phyloP scores from a whole-genome alignment of 2,329 filamentous ascomycete species.

The Hortaea werneckii region DNA sequence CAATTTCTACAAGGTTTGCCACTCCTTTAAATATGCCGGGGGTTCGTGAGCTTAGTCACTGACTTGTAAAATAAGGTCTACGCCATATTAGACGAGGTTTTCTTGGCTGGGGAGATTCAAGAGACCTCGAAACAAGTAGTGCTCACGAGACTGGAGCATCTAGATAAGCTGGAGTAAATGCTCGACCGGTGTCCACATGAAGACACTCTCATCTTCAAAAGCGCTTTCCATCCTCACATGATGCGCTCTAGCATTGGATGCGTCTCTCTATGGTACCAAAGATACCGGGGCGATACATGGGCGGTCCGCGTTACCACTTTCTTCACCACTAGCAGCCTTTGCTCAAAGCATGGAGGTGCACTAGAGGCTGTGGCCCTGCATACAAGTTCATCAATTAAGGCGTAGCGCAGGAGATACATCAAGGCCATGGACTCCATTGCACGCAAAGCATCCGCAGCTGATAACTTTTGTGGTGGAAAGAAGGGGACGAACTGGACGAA shows the following conservation, averaged over 20 bases:
- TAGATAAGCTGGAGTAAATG: conserved; percentile 81
- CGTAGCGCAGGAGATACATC: no score
- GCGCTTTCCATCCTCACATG: background rate
- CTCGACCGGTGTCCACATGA: background rate
- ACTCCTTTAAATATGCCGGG: background rate
- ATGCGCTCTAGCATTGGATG: background rate
- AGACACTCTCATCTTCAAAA: no score
- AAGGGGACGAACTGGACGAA: no score
- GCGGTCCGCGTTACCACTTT: no score
- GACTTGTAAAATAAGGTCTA: conserved; percentile 55
- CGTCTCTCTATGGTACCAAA: background rate
- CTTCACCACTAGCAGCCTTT: no score
- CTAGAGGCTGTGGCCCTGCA: no score
- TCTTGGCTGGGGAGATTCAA: conserved; percentile 93
- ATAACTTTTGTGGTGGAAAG: no score
- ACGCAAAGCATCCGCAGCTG: no score
- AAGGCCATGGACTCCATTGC: no score
- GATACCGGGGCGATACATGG: background rate
- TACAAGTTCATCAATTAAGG: no score
- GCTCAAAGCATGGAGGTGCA: no score
- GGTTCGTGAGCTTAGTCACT: background rate
- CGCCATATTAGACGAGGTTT: conserved; percentile 96
- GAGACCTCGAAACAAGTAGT: conserved; percentile 99
- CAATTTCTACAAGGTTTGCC: conserved; percentile 57
- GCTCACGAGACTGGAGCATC: conserved; percentile 80